phyloP scores from a whole-genome alignment of 768 basidiomycete species.

The Cystobasidium tubakii region DNA sequence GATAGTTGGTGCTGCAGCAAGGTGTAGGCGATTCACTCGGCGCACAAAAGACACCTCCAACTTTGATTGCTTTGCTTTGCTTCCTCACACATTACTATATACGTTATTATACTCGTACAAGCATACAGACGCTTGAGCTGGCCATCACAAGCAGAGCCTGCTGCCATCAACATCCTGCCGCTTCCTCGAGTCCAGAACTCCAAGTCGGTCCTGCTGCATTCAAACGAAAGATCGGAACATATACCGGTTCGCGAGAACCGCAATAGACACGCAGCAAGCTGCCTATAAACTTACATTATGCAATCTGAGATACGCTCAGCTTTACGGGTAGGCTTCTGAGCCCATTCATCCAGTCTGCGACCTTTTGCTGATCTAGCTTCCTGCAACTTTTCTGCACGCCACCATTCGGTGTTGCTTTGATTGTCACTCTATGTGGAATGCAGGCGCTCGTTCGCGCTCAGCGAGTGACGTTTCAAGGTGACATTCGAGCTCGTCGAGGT shows the following conservation, averaged over 20 bases:
- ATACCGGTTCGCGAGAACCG: not conserved
- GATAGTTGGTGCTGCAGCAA: constrained; percentile 67
- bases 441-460: constrained; percentile 34
- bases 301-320: constrained; percentile 13
- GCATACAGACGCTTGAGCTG: no score
- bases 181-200: no score
- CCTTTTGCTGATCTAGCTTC: not conserved
- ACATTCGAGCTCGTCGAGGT: constrained; percentile 23
- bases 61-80: not conserved
- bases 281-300: not conserved
- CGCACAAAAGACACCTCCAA: no score
- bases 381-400: not conserved
- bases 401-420: not conserved
- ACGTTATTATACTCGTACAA: no score
- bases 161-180: no score
- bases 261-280: not conserved
- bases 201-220: no score
- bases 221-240: not conserved
- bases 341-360: not conserved
- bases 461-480: constrained; percentile 18
- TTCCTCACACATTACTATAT: no score
- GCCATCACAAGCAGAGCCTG: no score
- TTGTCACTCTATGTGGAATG: no score
- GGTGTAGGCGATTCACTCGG: constrained; percentile 42
- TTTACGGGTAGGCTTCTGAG: not conserved